Base-by-base conservation (phyloP, 2,329 filamentous ascomycete genomes). In the Colletotrichum theobromicola region DNA sequence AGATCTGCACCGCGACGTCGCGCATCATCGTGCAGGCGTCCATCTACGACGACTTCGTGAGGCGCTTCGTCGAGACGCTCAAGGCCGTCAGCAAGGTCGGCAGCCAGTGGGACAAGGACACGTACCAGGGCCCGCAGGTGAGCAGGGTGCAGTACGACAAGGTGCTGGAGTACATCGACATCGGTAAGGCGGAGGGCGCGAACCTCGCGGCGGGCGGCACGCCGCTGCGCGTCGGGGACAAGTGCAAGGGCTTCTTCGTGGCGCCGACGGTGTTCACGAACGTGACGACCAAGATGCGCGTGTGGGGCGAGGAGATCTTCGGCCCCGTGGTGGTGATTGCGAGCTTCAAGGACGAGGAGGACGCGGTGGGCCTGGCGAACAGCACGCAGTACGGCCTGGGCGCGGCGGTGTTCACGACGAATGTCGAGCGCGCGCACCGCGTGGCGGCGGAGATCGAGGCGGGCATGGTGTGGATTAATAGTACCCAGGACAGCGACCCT, bases 91-190 rank as follows among this genome's bases (percentile, higher is more conserved):
- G 89, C 78, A 90, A 92, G 66, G 88, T 95, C 21, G 94, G 94
- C 64, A 90, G 94, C 79, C 93, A 93, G 1, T 95, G 94, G 82
- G 87, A 88, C 7, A 90, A 93, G 77, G 86, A 86, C 46, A 94
- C 93, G 1, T 94, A 92, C 85, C 93, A 95, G 80, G 94, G 94
- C 1, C 94, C 94, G 0, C 93, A 95, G 80, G 90, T 95, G 62
- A 93, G 92, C 10, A 92, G 93, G 81, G 83, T 87, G 9, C 94
- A 95, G 80, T 94, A 93, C 79, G 93, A 95, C 66, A 87, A 91
- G 46, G 89, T 96, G 5, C 86, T 95, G 28, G 88, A 88, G 2
- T 96, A 93, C 81, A 91, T 96, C 60, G 90, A 94, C 72, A 80
- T 88, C 12, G 94, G 93, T 21, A 94, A 94, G 79, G 87, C 87